Evolutionary conservation across 331 rosid genomes (phyloP), one percentile per base, ranked within the genome.

Genomic region (Pyrus hybrid): DNA sequence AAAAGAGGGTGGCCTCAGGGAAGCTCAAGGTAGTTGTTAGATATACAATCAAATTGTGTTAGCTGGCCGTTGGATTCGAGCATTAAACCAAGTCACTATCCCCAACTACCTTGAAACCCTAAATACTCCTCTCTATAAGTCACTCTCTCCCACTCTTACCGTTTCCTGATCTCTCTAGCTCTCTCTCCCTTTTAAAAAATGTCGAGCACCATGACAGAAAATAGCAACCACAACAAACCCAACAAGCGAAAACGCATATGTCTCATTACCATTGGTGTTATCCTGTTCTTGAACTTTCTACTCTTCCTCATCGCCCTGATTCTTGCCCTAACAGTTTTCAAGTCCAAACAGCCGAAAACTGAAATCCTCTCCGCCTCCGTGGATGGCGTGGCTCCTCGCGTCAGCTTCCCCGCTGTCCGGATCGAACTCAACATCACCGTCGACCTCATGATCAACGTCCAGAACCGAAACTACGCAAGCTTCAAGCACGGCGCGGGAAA

Each of bases 401-500:
- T 91, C 74, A 67, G 89, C 6, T 21, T 89, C 66, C 94, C 94
- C 1, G 75, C 66, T 1, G 9, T 89, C 18, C 32, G 80, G 53
- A 18, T 91, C 17, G 79, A 86, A 58, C 67, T 89, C 63, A 91
- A 89, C 62, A 54, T 87, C 62, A 84, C 92, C 2, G 77, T 91
- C 26, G 82, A 86, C 45, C 61, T 89, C 69, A 73, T 67, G 54
- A 41, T 91, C 56, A 83, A 20, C 4, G 75, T 91, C 13, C 16
- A 76, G 66, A 91, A 91, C 70, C 67, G 76, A 63, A 91, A 91
- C 79, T 77, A 47, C 2, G 89, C 79, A 10, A 87, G 86, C 62
- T 88, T 91, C 85, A 85, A 79, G 73, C 92, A 89, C 41, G 83
- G 21, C 17, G 67, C 45, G 9, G 97, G 91, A 10, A 86, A 64